These are phyloP conservation scores for Alternaria brassicae DNA, from an alignment of 2,329 filamentous ascomycete genomes.

Conservation along the genomic window DNA sequence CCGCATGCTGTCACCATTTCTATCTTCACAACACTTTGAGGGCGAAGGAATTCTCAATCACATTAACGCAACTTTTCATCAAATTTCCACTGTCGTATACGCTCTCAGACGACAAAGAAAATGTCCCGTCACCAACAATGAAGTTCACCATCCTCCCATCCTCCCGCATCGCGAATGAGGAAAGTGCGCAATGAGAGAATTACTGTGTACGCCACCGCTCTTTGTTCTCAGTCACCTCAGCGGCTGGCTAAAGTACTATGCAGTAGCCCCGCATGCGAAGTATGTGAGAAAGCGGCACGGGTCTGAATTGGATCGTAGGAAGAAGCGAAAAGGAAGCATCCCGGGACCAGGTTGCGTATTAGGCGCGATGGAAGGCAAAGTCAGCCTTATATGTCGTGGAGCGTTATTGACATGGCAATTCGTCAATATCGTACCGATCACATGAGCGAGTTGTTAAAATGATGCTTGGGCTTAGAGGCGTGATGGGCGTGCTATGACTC, in stretches of 20 bases:
- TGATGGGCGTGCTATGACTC: neutral
- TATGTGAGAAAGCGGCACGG: conserved; percentile 11
- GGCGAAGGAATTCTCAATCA: neutral
- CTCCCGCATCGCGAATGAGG: neutral
- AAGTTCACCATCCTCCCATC: neutral
- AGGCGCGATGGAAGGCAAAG: neutral
- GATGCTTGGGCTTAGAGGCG: neutral
- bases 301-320: neutral
- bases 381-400: conserved; percentile 3
- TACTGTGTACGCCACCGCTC: neutral
- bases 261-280: conserved; percentile 1
- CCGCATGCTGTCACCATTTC: neutral
- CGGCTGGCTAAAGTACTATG: conserved; percentile 10
- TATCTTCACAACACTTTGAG: neutral
- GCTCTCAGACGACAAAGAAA: neutral
- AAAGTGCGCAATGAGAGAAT: neutral
- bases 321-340: neutral
- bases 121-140: neutral
- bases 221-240: conserved; percentile 7
- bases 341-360: conserved; percentile 1
- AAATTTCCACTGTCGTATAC: neutral
- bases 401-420: conserved; percentile 1
- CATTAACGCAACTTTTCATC: neutral
- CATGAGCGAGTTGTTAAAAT: neutral
- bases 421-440: conserved; percentile 1